Evolutionary conservation across 768 basidiomycete species (phyloP).

Genomic region (Agaricus blazei): DNA sequence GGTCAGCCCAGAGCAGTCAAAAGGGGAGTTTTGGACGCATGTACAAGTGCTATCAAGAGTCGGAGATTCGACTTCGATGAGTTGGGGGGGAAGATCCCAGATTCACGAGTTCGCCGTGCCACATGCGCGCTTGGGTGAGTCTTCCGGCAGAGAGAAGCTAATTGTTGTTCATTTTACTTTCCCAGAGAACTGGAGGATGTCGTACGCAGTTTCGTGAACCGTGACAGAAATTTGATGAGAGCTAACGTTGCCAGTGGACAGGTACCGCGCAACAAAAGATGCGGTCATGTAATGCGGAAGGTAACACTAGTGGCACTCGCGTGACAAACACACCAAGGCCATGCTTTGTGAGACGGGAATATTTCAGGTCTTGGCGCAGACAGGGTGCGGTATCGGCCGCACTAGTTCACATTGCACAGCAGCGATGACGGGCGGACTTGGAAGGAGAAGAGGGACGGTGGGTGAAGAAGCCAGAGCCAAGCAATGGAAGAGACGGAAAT

Average conservation of each 20-base stretch:
- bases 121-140: conserved; percentile 4
- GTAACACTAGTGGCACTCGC: background rate
- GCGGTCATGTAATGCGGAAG: background rate
- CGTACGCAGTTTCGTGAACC: conserved; percentile 1
- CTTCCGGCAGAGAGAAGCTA: conserved; percentile 5
- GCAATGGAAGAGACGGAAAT: conserved; percentile 1
- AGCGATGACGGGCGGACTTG: background rate
- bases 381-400: background rate
- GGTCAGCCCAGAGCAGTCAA: background rate
- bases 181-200: background rate
- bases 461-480: background rate
- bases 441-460: background rate
- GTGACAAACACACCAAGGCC: background rate
- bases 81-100: conserved; percentile 6
- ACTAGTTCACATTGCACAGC: background rate
- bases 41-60: background rate
- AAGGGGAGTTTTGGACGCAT: background rate
- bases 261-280: background rate
- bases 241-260: background rate
- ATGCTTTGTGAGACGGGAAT: background rate
- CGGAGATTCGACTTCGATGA: conserved; percentile 4
- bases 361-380: background rate
- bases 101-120: conserved; percentile 2
- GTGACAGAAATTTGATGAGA: conserved; percentile 6
- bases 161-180: conserved; percentile 4